Evolutionary conservation across 192 early-diverging fungal species (phyloP).

Genomic region (Hyaloraphidium curvatum): DNA sequence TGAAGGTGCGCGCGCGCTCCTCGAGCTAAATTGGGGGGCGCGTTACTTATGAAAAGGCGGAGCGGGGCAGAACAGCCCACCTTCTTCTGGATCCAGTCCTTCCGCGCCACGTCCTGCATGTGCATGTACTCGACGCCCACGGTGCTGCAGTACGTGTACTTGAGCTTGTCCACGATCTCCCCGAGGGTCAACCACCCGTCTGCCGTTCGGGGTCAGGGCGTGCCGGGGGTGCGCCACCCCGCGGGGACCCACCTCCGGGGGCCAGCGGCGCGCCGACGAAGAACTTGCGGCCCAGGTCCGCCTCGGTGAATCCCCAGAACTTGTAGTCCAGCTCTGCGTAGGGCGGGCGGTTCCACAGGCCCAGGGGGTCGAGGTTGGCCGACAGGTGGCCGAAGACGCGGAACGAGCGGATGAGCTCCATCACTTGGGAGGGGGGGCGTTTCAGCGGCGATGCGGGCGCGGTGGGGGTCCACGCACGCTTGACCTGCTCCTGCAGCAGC

Average conservation of each 20-base stretch:
- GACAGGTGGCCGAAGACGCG: slow-evolving; percentile 92
- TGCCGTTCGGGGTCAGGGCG: too few species aligned
- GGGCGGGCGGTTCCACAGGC: slow-evolving; percentile 37
- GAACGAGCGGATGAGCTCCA: slow-evolving; percentile 86
- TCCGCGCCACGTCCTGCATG: slow-evolving; percentile 85
- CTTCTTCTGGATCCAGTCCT: slow-evolving; percentile 91
- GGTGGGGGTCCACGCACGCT: slow-evolving; percentile 34
- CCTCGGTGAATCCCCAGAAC: slow-evolving; percentile 89
- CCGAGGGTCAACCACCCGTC: slow-evolving; percentile 60
- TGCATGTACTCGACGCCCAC: slow-evolving; percentile 91
- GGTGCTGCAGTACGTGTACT: slow-evolving; percentile 67
- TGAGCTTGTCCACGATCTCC: slow-evolving; percentile 68
- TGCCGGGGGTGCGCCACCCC: too few species aligned
- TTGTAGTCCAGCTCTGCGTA: slow-evolving; percentile 65
- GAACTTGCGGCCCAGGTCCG: slow-evolving; percentile 80
- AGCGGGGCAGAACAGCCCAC: too few species aligned
- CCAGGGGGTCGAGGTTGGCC: slow-evolving; percentile 88
- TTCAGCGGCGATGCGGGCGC: slow-evolving; percentile 30
- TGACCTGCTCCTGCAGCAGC: slow-evolving; percentile 19
- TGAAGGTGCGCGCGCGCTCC: slow-evolving; percentile 68
- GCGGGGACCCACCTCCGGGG: too few species aligned
- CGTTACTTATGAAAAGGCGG: too few species aligned
- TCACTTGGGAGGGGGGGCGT: slow-evolving; percentile 41
- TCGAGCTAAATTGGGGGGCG: too few species aligned
- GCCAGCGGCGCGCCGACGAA: slow-evolving; percentile 40